A percentile compares a stretch with the other conserved stretches of the same genome.
phyloP scores from a whole-genome alignment of 164 flowering plant genomes.

The Vitis amurensis region DNA sequence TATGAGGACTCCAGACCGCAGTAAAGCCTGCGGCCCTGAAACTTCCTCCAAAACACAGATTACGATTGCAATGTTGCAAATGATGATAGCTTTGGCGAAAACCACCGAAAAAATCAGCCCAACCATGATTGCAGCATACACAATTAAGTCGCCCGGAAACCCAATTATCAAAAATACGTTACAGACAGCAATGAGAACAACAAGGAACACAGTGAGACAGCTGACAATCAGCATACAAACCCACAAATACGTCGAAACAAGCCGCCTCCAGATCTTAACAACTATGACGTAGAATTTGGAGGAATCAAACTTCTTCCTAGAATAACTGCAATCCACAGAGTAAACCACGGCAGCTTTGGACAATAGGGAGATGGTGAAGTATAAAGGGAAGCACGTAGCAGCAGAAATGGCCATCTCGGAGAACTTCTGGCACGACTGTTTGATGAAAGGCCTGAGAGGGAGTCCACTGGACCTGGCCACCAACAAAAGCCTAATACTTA shows the following conservation, averaged over 20 bases:
- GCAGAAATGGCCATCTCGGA: conserved; percentile 67
- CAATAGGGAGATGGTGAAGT: conserved; percentile 55
- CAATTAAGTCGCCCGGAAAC: conserved; percentile 40
- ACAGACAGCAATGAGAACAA: conserved; percentile 60
- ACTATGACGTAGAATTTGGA: conserved; percentile 48
- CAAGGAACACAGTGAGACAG: conserved; percentile 59
- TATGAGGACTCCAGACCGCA: conserved; percentile 60
- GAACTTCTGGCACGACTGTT: conserved; percentile 62
- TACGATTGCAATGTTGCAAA: conserved; percentile 76
- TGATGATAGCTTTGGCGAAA: conserved; percentile 75
- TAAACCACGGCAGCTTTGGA: conserved; percentile 84
- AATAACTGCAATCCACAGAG: conserved; percentile 80
- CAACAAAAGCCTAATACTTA: conserved; percentile 56
- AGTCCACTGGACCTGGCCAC: conserved; percentile 74
- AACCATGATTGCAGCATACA: conserved; percentile 59
- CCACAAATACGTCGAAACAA: conserved; percentile 72
- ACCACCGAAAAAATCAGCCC: conserved; percentile 70
- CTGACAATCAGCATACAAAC: conserved; percentile 55
- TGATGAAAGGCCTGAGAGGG: conserved; percentile 58
- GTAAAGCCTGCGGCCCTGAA: conserved; percentile 80
- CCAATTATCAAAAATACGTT: conserved; percentile 52
- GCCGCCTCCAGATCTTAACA: conserved; percentile 69
- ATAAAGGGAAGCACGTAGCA: conserved; percentile 73
- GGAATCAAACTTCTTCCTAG: conserved; percentile 47
- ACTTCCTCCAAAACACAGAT: conserved; percentile 87